Evolutionary conservation across 257 asterid genomes (phyloP).

Genomic region (Paulownia fortunei): DNA sequence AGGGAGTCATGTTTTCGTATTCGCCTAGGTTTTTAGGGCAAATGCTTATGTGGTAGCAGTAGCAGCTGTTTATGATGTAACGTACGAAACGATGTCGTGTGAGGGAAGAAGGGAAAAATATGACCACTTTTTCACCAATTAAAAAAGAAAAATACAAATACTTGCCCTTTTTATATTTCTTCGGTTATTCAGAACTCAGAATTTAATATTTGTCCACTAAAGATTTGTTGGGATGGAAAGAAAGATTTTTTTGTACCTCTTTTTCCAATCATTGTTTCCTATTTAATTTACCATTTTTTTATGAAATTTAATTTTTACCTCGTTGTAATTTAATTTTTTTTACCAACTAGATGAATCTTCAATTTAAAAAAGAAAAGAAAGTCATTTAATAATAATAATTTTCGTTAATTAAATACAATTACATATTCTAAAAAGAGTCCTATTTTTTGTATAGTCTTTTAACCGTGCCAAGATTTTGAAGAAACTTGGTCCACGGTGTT

Average conservation of each 20-base stretch:
- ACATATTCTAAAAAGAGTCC: conserved; percentile 26
- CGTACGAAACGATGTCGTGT: conserved; percentile 42
- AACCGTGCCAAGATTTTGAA: conserved; percentile 15
- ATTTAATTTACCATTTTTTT: neutral
- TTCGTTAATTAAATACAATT: neutral
- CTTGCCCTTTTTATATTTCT: conserved; percentile 19
- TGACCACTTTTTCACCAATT: neutral
- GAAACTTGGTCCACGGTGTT: conserved; percentile 4
- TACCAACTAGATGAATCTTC: no score
- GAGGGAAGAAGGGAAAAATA: neutral
- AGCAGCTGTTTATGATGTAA: conserved; percentile 3
- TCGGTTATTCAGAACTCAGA: no score
- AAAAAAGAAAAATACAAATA: neutral
- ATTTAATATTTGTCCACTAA: no score
- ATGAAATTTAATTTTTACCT: no score
- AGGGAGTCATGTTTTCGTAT: neutral
- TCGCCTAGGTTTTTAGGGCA: conserved; percentile 31
- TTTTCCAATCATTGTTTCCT: neutral
- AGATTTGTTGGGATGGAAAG: no score
- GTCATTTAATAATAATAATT: neutral
- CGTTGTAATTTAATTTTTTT: no score
- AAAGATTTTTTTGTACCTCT: neutral
- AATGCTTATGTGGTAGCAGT: conserved; percentile 19
- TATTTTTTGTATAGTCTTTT: conserved; percentile 22
- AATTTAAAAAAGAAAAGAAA: no score